phyloP scores from a whole-genome alignment of 2,329 filamentous ascomycete genomes.

The Gnomoniopsis smithogilvyi region DNA sequence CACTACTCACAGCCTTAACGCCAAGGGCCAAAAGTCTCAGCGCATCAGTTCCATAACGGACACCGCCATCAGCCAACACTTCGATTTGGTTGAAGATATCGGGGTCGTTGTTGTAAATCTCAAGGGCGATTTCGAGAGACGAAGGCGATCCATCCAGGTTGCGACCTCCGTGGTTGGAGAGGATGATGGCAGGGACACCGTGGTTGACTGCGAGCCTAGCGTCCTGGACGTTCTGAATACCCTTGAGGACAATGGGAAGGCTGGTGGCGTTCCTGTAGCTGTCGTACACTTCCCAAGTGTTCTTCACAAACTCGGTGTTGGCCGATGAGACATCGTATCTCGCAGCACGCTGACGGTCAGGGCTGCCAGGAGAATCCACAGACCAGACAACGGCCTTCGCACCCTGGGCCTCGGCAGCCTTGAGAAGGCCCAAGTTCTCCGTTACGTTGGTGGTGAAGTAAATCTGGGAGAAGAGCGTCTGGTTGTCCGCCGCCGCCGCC shows the following conservation, averaged over 20 bases:
- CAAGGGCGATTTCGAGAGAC: conserved; percentile 35
- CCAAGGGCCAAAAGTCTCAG: conserved; percentile 42
- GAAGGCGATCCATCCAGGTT: conserved; percentile 38
- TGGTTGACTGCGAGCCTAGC: conserved; percentile 32
- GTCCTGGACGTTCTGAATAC: conserved; percentile 34
- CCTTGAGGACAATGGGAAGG: conserved; percentile 39
- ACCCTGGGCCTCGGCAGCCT: conserved; percentile 29
- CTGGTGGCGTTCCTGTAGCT: conserved; percentile 32
- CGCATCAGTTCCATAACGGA: conserved; percentile 40
- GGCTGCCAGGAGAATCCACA: conserved; percentile 36
- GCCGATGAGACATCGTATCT: conserved; percentile 37
- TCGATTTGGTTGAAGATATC: conserved; percentile 37
- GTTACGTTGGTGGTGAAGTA: conserved; percentile 33
- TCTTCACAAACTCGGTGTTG: conserved; percentile 15
- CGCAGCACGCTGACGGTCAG: conserved; percentile 37
- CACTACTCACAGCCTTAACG: conserved; percentile 33
- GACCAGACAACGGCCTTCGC: conserved; percentile 36
- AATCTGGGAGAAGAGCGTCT: conserved; percentile 34
- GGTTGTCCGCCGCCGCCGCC: conserved; percentile 28
- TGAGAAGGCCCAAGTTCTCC: conserved; percentile 28
- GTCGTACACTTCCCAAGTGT: conserved; percentile 34
- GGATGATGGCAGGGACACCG: conserved; percentile 32
- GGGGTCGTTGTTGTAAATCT: conserved; percentile 35
- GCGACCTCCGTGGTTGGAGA: conserved; percentile 42
- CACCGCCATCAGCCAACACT: conserved; percentile 38